Evolutionary conservation across 345 rosid genomes (phyloP), one percentile per base, ranked within the genome.

Genomic region (Raphanus sativus): DNA sequence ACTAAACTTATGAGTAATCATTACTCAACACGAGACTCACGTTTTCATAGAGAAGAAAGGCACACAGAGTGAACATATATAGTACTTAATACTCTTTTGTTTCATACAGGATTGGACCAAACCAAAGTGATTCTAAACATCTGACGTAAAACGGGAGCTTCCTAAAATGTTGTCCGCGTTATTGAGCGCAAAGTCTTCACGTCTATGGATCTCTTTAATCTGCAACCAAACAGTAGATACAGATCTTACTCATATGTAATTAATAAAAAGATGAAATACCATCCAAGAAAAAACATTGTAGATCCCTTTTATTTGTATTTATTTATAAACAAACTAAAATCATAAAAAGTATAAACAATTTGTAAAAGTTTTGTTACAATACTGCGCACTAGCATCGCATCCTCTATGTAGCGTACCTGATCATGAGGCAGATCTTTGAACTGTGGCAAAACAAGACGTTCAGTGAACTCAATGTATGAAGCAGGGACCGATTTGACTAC

Each of bases 151-250:
- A 4, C 63, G 63, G 32, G 63, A 25, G 33, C 63, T 59, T 26
- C 26, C 63, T 30, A 59, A 26, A 59, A 59, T 59, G 33, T 59
- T 59, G 63, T 59, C 63, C 16, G 63, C 63, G 32, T 59, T 59
- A 26, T 59, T 59, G 33, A 59, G 32, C 11, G 33, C 63, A 25
- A 59, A 59, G 32, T 59, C 63, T 26, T 59, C 63, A 59, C 63
- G 63, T 59, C 63, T 59, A 59, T 59, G 63, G 15, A 59, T 10
- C 63, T 59, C 63, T 59, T 59, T 59, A 59, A 59, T 59, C 63
- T 59, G 63, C 32, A 26, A 59, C 33, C 33, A 59, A 58, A 58
- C 7, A 29, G n/a, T 56, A 56, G 8, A 54, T 56, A 24, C 4
- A 58, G 62, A 58, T 58, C 62, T 11, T 9, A 58, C n/a, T 25